phyloP scores from a whole-genome alignment of 345 rosid genomes.

The Aurinia saxatilis region DNA sequence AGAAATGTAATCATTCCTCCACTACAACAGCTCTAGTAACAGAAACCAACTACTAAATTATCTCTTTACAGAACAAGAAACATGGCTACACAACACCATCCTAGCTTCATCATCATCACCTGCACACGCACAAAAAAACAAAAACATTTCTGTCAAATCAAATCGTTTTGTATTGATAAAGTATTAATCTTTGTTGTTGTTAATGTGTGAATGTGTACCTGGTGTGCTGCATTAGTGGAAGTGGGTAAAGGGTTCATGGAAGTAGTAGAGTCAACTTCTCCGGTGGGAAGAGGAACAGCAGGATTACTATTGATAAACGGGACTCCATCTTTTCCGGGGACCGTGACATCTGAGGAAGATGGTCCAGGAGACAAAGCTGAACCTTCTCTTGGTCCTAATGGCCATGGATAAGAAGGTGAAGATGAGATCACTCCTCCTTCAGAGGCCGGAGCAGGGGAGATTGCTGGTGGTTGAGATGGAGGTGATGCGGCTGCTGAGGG shows the following conservation, averaged over 20 bases:
- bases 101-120: conserved; percentile 26
- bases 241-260: conserved; percentile 68
- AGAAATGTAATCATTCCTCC: conserved; percentile 18
- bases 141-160: background rate
- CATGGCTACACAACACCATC: conserved; percentile 19
- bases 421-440: conserved; percentile 61
- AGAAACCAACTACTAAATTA: background rate
- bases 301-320: conserved; percentile 93
- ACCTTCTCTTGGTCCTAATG: conserved; percentile 58
- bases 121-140: conserved; percentile 12
- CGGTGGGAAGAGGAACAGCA: conserved; percentile 96
- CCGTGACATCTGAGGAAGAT: conserved; percentile 41
- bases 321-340: conserved; percentile 64
- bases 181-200: background rate
- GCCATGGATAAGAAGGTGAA: conserved; percentile 80
- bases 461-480: conserved; percentile 26
- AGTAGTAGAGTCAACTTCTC: conserved; percentile 87
- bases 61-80: conserved; percentile 9
- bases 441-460: conserved; percentile 45
- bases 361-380: conserved; percentile 53
- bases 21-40: background rate
- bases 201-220: conserved; percentile 19
- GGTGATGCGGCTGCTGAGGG: conserved; percentile 13
- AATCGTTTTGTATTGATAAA: background rate
- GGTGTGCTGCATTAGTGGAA: conserved; percentile 33